These are phyloP conservation scores for Leishmania gerbilli DNA, from an alignment of 208 protist genomes.

Conservation along the genomic window DNA sequence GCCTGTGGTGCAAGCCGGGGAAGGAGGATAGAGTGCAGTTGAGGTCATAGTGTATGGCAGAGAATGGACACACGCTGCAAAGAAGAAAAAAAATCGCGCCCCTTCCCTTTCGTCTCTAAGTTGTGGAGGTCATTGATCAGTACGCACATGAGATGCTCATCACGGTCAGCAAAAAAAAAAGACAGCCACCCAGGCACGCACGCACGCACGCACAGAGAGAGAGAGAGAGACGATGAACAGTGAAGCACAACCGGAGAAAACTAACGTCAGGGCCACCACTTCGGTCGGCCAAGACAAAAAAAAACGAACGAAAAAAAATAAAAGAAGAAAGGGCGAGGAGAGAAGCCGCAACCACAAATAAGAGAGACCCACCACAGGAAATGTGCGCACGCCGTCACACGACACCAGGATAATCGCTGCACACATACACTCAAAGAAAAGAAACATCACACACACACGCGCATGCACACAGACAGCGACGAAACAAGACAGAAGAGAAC, in stretches of 20 bases:
- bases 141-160: background rate
- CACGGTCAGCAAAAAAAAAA: background rate
- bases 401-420: background rate
- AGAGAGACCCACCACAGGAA: background rate
- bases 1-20: background rate
- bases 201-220: background rate
- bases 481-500: background rate
- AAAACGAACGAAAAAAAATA: background rate
- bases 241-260: background rate
- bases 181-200: too few relatives aligned
- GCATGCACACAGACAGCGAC: background rate
- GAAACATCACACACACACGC: background rate
- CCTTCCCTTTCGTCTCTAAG: background rate
- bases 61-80: too few relatives aligned
- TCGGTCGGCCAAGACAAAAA: background rate
- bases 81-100: too few relatives aligned
- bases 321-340: background rate
- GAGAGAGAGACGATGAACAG: background rate
- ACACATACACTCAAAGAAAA: background rate
- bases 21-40: background rate
- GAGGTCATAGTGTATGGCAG: too few relatives aligned
- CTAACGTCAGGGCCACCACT: background rate
- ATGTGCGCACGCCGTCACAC: background rate
- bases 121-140: background rate
- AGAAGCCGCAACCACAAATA: background rate